Percentiles rank a stretch among this genome's conserved stretches.
Evolutionary conservation across 2,329 filamentous ascomycete genomes (phyloP).

Genomic region (Colletotrichum tanaceti): DNA sequence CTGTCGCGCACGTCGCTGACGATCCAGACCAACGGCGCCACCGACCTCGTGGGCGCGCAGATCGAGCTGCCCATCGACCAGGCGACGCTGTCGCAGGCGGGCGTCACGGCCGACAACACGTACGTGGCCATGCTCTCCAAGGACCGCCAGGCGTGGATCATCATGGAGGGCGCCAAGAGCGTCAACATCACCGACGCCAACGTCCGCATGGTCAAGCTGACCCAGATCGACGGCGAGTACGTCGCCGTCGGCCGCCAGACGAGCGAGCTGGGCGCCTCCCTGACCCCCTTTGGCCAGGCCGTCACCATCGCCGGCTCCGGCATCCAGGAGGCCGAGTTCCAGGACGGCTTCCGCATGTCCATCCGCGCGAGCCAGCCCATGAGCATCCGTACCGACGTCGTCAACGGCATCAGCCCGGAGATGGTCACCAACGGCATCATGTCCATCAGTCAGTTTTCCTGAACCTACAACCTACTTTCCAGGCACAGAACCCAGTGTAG

Average conservation of each 20-base stretch:
- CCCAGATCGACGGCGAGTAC: constrained; percentile 42
- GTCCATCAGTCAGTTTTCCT: constrained; percentile 40
- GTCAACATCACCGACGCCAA: constrained; percentile 43
- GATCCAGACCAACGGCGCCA: constrained; percentile 43
- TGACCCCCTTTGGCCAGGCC: constrained; percentile 42
- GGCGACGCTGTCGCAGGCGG: constrained; percentile 38
- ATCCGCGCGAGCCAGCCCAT: constrained; percentile 43
- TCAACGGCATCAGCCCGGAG: constrained; percentile 42
- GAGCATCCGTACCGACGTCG: constrained; percentile 42
- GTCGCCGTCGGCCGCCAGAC: constrained; percentile 43
- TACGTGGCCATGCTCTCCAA: constrained; percentile 42
- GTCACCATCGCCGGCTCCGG: constrained; percentile 42
- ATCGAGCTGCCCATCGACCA: constrained; percentile 43
- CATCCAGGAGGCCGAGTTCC: constrained; percentile 43
- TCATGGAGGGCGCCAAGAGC: constrained; percentile 41
- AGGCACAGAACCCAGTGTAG: too few species aligned
- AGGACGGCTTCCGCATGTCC: constrained; percentile 44
- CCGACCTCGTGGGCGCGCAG: constrained; percentile 42
- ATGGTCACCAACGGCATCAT: constrained; percentile 42
- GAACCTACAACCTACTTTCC: too few species aligned
- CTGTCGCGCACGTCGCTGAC: constrained; percentile 43
- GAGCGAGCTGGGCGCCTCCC: constrained; percentile 39
- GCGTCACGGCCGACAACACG: constrained; percentile 42
- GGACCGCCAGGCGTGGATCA: constrained; percentile 43
- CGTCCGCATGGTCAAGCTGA: constrained; percentile 43